Percentiles rank a stretch among this genome's conserved stretches.
phyloP scores from a whole-genome alignment of 2,329 filamentous ascomycete species.

The Penicillium sp. region DNA sequence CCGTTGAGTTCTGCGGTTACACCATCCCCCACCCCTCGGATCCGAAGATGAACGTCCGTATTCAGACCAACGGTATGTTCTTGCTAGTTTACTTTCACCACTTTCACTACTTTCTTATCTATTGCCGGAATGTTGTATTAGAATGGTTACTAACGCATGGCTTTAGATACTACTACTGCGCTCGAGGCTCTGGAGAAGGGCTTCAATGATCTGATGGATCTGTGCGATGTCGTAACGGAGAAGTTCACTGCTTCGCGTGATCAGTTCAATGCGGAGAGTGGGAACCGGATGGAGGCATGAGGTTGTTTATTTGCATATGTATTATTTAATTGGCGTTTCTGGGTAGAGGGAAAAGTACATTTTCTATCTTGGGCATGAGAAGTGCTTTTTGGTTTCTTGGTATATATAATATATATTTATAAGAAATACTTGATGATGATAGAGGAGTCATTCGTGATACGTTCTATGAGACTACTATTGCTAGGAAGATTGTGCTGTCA shows the following conservation, averaged over 20 bases:
- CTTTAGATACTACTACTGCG: constrained; percentile 73
- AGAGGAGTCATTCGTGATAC: not conserved
- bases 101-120: not conserved
- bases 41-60: constrained; percentile 92
- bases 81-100: not conserved
- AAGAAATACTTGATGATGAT: not conserved
- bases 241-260: constrained; percentile 75
- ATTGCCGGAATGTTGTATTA: not conserved
- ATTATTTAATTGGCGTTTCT: constrained; percentile 28
- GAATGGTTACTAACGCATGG: not conserved
- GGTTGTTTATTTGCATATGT: constrained; percentile 5
- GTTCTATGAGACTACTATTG: not conserved
- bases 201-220: constrained; percentile 79
- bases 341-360: constrained; percentile 16
- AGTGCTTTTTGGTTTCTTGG: constrained; percentile 2
- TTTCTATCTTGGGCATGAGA: constrained; percentile 3
- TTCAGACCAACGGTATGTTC: constrained; percentile 89
- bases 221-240: constrained; percentile 91
- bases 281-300: constrained; percentile 37
- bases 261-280: constrained; percentile 52
- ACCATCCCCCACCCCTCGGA: constrained; percentile 97
- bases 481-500: not conserved
- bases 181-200: constrained; percentile 88
- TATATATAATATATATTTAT: not conserved
- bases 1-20: constrained; percentile 98